Evolutionary conservation across 257 asterid genomes (phyloP).

Genomic region (Solanum chilense): DNA sequence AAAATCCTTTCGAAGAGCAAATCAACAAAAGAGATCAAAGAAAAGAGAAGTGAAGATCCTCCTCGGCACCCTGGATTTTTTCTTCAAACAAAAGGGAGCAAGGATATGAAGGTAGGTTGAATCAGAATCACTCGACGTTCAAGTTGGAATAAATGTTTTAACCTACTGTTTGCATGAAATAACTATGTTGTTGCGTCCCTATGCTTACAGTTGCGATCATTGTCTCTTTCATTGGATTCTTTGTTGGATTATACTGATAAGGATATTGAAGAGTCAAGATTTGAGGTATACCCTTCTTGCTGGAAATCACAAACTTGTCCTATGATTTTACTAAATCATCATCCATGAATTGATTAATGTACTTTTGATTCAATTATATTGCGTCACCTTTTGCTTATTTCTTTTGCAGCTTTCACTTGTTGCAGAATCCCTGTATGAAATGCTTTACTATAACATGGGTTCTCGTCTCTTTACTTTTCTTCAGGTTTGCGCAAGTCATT

Average conservation of each 20-base stretch:
- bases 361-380: neutral
- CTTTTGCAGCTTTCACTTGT: slow-evolving; percentile 68
- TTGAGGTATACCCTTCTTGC: slow-evolving; percentile 47
- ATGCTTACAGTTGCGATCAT: slow-evolving; percentile 54
- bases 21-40: slow-evolving; percentile 33
- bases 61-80: slow-evolving; percentile 89
- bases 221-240: slow-evolving; percentile 87
- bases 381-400: neutral
- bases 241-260: slow-evolving; percentile 79
- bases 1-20: slow-evolving; percentile 33
- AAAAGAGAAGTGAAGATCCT: slow-evolving; percentile 54
- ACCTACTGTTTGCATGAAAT: neutral
- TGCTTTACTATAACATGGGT: slow-evolving; percentile 94
- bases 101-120: slow-evolving; percentile 59
- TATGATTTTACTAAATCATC: neutral
- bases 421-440: slow-evolving; percentile 83
- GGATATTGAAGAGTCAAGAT: slow-evolving; percentile 71
- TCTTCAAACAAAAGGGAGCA: slow-evolving; percentile 66
- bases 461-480: slow-evolving; percentile 72
- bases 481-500: slow-evolving; percentile 43
- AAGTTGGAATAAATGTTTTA: neutral
- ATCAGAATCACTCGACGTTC: neutral
- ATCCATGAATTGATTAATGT: neutral
- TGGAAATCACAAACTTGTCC: neutral
- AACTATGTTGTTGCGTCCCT: neutral